These are phyloP conservation scores for Abortiporus biennis DNA, from an alignment of 1,284 basidiomycete genomes.

Conservation along the genomic window DNA sequence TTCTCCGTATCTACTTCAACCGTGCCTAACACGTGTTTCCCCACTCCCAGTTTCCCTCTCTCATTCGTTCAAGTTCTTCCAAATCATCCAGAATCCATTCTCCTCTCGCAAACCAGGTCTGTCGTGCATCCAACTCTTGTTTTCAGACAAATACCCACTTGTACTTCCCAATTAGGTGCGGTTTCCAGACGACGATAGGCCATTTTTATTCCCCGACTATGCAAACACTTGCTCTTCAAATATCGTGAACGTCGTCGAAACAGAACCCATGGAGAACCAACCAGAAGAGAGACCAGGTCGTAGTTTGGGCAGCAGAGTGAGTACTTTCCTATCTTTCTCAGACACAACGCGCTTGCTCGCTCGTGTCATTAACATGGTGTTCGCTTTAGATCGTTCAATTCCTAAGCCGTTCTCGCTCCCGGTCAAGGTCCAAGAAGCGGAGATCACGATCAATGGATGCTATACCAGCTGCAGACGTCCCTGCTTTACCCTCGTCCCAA, in stretches of 20 bases:
- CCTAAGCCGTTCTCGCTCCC: constrained; percentile 28
- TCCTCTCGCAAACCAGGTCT: constrained; percentile 18
- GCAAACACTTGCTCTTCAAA: constrained; percentile 13
- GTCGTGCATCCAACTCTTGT: constrained; percentile 5
- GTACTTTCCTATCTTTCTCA: constrained; percentile 1
- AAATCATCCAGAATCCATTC: constrained; percentile 14
- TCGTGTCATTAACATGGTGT: constrained; percentile 10
- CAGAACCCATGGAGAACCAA: constrained; percentile 3
- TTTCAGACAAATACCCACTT: background rate
- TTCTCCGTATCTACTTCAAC: constrained; percentile 16
- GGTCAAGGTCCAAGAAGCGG: constrained; percentile 26
- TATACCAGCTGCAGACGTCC: constrained; percentile 16
- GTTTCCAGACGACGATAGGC: constrained; percentile 7
- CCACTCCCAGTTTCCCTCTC: constrained; percentile 24
- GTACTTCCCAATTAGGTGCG: constrained; percentile 2
- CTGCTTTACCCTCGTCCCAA: too few relatives aligned
- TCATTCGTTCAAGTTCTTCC: constrained; percentile 26
- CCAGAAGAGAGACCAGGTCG: constrained; percentile 5
- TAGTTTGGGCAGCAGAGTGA: constrained; percentile 7
- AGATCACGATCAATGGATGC: constrained; percentile 26
- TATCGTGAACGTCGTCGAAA: constrained; percentile 1
- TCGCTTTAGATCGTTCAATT: constrained; percentile 27
- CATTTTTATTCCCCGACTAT: constrained; percentile 7
- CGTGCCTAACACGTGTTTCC: constrained; percentile 33
- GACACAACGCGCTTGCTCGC: constrained; percentile 8